These are phyloP conservation scores for Anthostomella pinea DNA, from an alignment of 2,329 filamentous ascomycete species.

Conservation along the genomic window DNA sequence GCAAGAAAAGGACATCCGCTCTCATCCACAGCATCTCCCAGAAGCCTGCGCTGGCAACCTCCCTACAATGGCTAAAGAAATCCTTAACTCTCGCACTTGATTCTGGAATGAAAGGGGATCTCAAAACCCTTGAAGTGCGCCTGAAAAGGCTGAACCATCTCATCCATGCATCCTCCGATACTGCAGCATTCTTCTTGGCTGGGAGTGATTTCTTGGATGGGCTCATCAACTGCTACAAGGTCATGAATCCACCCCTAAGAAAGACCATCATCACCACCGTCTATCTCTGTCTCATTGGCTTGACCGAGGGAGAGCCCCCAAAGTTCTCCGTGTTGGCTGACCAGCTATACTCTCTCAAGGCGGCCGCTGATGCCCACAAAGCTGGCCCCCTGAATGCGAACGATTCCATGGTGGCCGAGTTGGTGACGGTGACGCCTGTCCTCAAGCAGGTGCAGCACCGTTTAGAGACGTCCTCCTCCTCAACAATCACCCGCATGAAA, in stretches of 20 bases:
- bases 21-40: constrained; percentile 51
- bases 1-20: constrained; percentile 56
- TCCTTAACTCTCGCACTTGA: constrained; percentile 62
- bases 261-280: constrained; percentile 68
- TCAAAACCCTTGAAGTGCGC: constrained; percentile 51
- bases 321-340: constrained; percentile 77
- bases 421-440: constrained; percentile 78
- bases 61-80: constrained; percentile 59
- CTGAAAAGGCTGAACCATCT: constrained; percentile 62
- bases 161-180: constrained; percentile 57
- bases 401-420: constrained; percentile 73
- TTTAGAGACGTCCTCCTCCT: constrained; percentile 46
- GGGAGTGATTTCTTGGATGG: constrained; percentile 87
- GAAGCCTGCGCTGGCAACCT: constrained; percentile 50
- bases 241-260: constrained; percentile 61
- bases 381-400: constrained; percentile 53
- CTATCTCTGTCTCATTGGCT: constrained; percentile 71
- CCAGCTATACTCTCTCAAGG: constrained; percentile 77
- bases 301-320: constrained; percentile 64
- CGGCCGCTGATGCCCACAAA: constrained; percentile 64
- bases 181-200: constrained; percentile 65
- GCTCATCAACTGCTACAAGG: constrained; percentile 62
- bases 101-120: constrained; percentile 52
- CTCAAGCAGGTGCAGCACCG: constrained; percentile 59
- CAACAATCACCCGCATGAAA: constrained; percentile 53